Base-by-base conservation (phyloP, 1,139 yeast species). In the Pichia sp. region DNA sequence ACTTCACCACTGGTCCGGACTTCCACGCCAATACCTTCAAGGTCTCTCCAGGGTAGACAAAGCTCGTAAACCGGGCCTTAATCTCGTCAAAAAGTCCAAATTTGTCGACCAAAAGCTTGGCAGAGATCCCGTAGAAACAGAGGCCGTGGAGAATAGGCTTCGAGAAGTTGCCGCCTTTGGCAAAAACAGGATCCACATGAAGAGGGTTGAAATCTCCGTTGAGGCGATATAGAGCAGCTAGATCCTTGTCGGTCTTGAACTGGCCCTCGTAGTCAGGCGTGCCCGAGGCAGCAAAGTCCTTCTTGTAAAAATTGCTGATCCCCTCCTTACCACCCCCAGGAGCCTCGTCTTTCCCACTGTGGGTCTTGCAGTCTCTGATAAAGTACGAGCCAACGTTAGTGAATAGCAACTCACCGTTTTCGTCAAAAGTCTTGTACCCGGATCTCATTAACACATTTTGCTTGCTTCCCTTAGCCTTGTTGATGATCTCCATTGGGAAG, bases 1-100 rank as follows among this genome's bases (percentile, higher is more conserved):
- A 93, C 59, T 83, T 76, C 58, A 93, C 86, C 62, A 77, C 74
- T 64, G 80, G 76, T 51, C 81, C 81, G n/a, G 64, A 61, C 72
- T 85, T 88, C 99, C 99, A 93, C 45, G 96, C 96, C 56, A 75
- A 75, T 45, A 93, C 83, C 67, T 79, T 80, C 70, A 93, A 78
- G 36, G 90, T 86, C 74, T 93, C 98, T 65, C 98, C 99, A n/a
- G 98, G 98, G 82, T 82, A 90, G 46, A 93, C 98, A 67, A 88
- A 85, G 66, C 93, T 93, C 38, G 96, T 81, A 70, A 93, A 93
- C 70, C 98, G 84, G 41, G 83, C 95, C 77, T 93, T 93, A 70
- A 90, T 80, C 75, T 90, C 97, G 67, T 80, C 80, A 72, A 87
- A 88, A 49, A 80, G 77, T 56, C 98, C 98, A 72, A 74, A 93